These are phyloP conservation scores for Picea sitchensis DNA, from an alignment of 75 land plant species.

Conservation along the genomic window DNA sequence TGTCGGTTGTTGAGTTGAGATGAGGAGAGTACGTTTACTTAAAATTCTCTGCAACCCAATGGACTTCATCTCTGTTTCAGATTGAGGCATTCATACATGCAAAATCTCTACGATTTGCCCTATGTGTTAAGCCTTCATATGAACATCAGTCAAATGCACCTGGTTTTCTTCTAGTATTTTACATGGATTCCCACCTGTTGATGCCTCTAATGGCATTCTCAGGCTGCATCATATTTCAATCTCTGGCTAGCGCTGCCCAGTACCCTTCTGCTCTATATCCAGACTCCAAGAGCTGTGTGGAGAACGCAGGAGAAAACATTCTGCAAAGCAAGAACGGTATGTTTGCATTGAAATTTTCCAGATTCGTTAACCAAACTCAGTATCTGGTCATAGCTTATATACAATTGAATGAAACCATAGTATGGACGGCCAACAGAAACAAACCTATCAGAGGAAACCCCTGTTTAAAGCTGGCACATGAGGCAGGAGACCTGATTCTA, in stretches of 20 bases:
- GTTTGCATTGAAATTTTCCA: constrained; percentile 8
- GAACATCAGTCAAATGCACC: no score
- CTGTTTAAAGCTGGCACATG: constrained; percentile 5
- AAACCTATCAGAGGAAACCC: constrained; percentile 15
- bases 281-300: not conserved
- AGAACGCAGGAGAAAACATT: not conserved
- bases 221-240: not conserved
- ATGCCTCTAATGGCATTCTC: not conserved
- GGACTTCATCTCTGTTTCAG: no score
- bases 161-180: no score
- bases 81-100: no score
- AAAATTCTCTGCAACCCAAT: no score
- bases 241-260: not conserved
- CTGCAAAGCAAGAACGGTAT: constrained; percentile 1
- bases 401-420: not conserved
- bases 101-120: no score
- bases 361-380: not conserved
- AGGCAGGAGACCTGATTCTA: constrained; percentile 8
- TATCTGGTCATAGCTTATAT: constrained; percentile 10
- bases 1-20: no score
- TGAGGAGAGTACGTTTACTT: no score
- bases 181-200: not conserved
- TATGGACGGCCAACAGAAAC: constrained; percentile 28
- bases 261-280: not conserved
- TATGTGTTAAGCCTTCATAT: no score